phyloP scores from a whole-genome alignment of 805 yeast genomes.

The Candida insectalens region DNA sequence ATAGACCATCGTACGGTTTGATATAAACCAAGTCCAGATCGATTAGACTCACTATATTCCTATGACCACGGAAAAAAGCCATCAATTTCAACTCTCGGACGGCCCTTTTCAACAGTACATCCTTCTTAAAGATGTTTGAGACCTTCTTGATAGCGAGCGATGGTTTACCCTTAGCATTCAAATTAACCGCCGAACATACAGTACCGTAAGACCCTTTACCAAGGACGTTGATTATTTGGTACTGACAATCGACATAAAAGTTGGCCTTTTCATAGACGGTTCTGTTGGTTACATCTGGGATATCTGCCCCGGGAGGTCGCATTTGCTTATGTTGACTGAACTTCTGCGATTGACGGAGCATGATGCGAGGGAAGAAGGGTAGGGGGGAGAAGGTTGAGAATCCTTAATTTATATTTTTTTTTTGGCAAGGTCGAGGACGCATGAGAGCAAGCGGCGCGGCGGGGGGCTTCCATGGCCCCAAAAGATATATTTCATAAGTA shows the following conservation, averaged over 20 bases:
- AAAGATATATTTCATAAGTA: too few relatives aligned
- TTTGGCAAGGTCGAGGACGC: too few relatives aligned
- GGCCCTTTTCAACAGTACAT: slow-evolving; percentile 66
- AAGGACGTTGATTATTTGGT: slow-evolving; percentile 44
- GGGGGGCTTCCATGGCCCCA: too few relatives aligned
- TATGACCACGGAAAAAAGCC: slow-evolving; percentile 80
- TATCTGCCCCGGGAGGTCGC: background rate
- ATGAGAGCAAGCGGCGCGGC: too few relatives aligned
- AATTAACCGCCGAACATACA: slow-evolving; percentile 66
- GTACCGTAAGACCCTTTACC: slow-evolving; percentile 87
- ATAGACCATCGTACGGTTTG: slow-evolving; percentile 74
- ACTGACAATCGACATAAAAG: slow-evolving; percentile 55
- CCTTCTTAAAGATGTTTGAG: slow-evolving; percentile 55
- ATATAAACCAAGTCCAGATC: slow-evolving; percentile 63
- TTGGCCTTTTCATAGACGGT: slow-evolving; percentile 39
- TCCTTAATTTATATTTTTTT: too few relatives aligned
- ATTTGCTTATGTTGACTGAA: background rate
- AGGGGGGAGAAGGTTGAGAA: background rate
- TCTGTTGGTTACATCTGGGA: background rate
- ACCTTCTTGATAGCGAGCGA: slow-evolving; percentile 75
- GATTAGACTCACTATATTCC: slow-evolving; percentile 62
- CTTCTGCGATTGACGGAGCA: background rate
- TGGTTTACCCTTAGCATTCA: slow-evolving; percentile 26
- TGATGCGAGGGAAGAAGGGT: background rate
- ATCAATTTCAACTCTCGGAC: slow-evolving; percentile 74